A percentile compares a stretch with the other conserved stretches of the same genome.
Evolutionary conservation across 305 asterid genomes (phyloP).

Genomic region (Coffea humblotiana): DNA sequence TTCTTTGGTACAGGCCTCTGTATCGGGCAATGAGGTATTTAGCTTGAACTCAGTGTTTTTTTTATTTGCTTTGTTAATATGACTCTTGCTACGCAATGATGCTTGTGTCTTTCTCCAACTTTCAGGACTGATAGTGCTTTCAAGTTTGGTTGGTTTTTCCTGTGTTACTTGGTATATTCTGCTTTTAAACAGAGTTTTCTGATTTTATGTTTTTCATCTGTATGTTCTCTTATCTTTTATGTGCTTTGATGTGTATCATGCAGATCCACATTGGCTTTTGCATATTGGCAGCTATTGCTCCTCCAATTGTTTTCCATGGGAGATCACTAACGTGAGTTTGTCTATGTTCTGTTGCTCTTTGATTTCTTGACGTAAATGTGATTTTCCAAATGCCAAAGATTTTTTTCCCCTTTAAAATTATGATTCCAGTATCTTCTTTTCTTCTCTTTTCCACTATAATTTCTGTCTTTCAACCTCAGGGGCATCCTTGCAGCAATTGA

Average conservation of each 20-base stretch:
- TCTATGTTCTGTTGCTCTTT: background rate
- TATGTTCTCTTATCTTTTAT: slow-evolving; percentile 15
- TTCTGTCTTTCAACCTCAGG: slow-evolving; percentile 45
- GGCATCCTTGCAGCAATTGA: slow-evolving; percentile 97
- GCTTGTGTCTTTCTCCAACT: slow-evolving; percentile 9
- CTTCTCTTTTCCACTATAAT: background rate
- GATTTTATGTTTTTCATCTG: background rate
- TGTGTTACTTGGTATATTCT: slow-evolving; percentile 76
- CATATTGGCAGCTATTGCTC: slow-evolving; percentile 97
- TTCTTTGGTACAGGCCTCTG: slow-evolving; percentile 95
- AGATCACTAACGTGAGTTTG: slow-evolving; percentile 77
- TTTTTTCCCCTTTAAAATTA: background rate
- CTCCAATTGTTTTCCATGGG: slow-evolving; percentile 91
- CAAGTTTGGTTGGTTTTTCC: slow-evolving; percentile 91
- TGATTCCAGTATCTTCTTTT: background rate
- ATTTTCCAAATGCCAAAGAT: background rate
- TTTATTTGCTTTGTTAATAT: background rate
- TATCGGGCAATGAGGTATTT: slow-evolving; percentile 94
- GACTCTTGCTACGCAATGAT: background rate
- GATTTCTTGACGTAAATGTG: background rate
- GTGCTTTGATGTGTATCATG: slow-evolving; percentile 31
- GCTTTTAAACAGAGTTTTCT: background rate
- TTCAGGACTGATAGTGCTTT: slow-evolving; percentile 97
- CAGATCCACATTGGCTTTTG: slow-evolving; percentile 94
- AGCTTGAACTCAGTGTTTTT: background rate